phyloP scores from a whole-genome alignment of 2,329 filamentous ascomycete species.

The Aspergillus melleus region DNA sequence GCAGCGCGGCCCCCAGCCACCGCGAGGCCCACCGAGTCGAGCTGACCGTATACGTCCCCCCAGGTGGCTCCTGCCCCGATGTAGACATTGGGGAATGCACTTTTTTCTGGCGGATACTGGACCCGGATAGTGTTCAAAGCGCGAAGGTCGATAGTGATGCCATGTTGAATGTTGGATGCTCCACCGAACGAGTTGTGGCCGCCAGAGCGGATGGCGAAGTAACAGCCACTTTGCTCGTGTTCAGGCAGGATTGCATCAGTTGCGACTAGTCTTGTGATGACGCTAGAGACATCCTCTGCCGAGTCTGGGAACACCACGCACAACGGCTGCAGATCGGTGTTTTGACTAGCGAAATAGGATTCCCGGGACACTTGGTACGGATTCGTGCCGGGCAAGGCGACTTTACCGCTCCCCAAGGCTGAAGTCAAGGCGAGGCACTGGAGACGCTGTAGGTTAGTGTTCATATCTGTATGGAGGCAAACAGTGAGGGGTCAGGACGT shows the following conservation, averaged over 20 bases:
- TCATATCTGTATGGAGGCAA: too few relatives aligned
- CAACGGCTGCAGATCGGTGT: background rate
- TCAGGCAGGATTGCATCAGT: background rate
- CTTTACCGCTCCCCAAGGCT: background rate
- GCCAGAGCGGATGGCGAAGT: background rate
- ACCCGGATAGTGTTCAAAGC: background rate
- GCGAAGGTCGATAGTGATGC: background rate
- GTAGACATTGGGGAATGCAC: background rate
- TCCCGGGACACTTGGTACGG: background rate
- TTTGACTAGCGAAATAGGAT: background rate
- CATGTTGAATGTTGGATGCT: background rate
- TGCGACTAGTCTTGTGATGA: background rate
- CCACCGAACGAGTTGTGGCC: background rate
- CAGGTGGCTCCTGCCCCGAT: slow-evolving; percentile 16
- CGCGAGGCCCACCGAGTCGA: slow-evolving; percentile 18
- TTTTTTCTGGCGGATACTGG: too few relatives aligned
- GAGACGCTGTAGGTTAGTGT: background rate
- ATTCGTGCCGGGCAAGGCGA: background rate
- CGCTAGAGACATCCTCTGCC: background rate
- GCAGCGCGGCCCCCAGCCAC: slow-evolving; percentile 25
- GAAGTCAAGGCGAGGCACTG: background rate
- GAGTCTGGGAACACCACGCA: background rate
- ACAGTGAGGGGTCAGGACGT: too few relatives aligned
- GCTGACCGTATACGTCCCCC: slow-evolving; percentile 13
- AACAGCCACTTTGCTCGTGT: background rate